Evolutionary conservation across 2,329 filamentous ascomycete species (phyloP).

Genomic region (Fusarium continuum): DNA sequence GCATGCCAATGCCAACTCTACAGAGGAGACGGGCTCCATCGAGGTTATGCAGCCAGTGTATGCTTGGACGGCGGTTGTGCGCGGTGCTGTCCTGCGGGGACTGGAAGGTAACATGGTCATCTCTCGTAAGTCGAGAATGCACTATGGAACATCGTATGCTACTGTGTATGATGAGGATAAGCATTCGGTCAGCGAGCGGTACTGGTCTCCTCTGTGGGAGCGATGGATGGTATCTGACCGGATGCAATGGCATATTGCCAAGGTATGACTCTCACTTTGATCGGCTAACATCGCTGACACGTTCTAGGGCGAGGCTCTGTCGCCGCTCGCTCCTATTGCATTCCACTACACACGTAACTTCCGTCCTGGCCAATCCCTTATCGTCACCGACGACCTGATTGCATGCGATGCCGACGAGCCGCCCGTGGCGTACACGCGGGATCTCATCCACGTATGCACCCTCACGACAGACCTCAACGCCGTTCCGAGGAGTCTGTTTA

Average conservation of each 20-base stretch:
- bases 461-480: constrained; percentile 82
- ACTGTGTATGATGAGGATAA: constrained; percentile 81
- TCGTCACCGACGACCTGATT: constrained; percentile 83
- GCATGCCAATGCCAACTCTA: constrained; percentile 61
- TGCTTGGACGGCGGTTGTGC: constrained; percentile 82
- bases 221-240: constrained; percentile 84
- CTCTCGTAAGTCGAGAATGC: constrained; percentile 75
- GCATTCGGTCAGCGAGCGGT: constrained; percentile 76
- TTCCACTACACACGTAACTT: constrained; percentile 91
- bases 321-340: constrained; percentile 76
- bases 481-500: constrained; percentile 78
- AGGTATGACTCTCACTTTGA: constrained; percentile 58
- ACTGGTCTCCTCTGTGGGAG: constrained; percentile 84
- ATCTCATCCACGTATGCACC: constrained; percentile 78
- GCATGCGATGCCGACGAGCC: constrained; percentile 76
- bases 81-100: constrained; percentile 78
- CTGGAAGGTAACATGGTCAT: constrained; percentile 83
- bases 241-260: constrained; percentile 88
- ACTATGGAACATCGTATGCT: constrained; percentile 83
- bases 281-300: background rate
- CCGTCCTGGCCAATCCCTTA: constrained; percentile 76
- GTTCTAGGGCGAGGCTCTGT: constrained; percentile 74
- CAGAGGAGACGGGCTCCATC: constrained; percentile 65
- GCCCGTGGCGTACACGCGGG: constrained; percentile 66
- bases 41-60: constrained; percentile 86